Base-by-base conservation (phyloP, 1,139 yeast genomes). In the Yamadazyma mexicana region DNA sequence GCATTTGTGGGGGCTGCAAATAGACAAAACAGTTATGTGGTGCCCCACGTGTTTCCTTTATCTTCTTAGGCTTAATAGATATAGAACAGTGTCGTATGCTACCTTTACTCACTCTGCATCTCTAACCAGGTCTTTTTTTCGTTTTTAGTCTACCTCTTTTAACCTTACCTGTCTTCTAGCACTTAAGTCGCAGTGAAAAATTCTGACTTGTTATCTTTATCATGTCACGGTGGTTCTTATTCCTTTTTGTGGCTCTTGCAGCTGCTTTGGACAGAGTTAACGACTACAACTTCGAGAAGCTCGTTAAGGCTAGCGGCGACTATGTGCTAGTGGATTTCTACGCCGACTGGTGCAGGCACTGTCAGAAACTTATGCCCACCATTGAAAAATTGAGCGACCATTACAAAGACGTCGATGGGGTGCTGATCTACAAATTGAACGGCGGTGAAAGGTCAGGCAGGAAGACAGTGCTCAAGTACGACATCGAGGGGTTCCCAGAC, bases 271-370 rank as follows among this genome's bases (percentile, higher is more conserved):
- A 48, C 16, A 61, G 59, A 45, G 66, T 66, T 22, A 63, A 59
- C 43, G 77, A 72, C 48, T 64, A 69, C 38, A 75, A 71, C 44
- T 79, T 86, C 54, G 77, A 79, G 35, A 73, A 69, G 17, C 59
- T 77, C 27, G 83, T 81, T 11, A 58, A 74, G 38, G 64, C 71
- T 15, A 71, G 83, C 1, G 83, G 79, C 7, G 79, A 83, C 49
- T 79, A 76, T 44, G 73, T 87, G 0, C 69, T 86, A 44, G 86
- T 86, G 37, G 87, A 86, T 44, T 83, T 84, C 55, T 84, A 83
- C 52, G 87, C 92, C 28, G 79, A 77, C 40, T 86, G 94, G 95
- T 86, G 95, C 56, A 75, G 86, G 37, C 91, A 86, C 63, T 86
- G 94, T 63, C 78, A 79, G 60, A 73, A 68, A 39, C 61, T 86